phyloP scores from a whole-genome alignment of 176 grass and related monocot species.

The Calamus simplicifolius region DNA sequence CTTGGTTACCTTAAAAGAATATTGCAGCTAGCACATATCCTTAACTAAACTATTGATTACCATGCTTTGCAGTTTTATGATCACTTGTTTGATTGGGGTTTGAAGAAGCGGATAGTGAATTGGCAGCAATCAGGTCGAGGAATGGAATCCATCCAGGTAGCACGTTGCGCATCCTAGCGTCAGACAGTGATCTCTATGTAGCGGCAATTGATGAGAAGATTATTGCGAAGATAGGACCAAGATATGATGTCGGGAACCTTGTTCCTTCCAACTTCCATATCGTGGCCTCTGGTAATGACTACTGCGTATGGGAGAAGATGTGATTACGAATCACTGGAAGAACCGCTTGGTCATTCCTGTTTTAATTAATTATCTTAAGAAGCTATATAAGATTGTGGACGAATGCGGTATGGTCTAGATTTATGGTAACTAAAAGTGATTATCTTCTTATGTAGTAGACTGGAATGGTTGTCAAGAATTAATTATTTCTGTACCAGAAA shows the following conservation, averaged over 20 bases:
- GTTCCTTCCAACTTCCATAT: conserved; percentile 56
- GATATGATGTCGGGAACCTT: conserved; percentile 42
- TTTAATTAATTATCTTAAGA: no score
- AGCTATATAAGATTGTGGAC: no score
- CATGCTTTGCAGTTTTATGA: conserved; percentile 54
- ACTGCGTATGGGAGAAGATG: conserved; percentile 71
- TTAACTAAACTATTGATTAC: no score
- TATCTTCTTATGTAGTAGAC: no score
- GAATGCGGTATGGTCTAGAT: no score
- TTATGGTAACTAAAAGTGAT: no score
- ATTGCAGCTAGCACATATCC: no score
- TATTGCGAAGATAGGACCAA: conserved; percentile 53
- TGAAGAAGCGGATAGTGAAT: conserved; percentile 45
- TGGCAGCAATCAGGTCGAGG: conserved; percentile 35
- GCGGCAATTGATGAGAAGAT: conserved; percentile 59
- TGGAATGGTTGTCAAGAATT: no score
- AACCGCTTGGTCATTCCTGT: no score
- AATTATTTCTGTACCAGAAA: no score
- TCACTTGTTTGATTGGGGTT: conserved; percentile 68
- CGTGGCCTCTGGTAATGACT: conserved; percentile 52
- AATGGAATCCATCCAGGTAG: conserved; percentile 48
- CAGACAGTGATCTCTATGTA: conserved; percentile 48
- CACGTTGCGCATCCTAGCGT: conserved; percentile 42
- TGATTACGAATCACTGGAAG: not conserved
- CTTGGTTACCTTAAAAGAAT: no score